A percentile compares a stretch with the other conserved stretches of the same genome.
These are phyloP conservation scores for Basidiobolus meristosporus DNA, from an alignment of 371 early-diverging fungal species.

Conservation along the genomic window DNA sequence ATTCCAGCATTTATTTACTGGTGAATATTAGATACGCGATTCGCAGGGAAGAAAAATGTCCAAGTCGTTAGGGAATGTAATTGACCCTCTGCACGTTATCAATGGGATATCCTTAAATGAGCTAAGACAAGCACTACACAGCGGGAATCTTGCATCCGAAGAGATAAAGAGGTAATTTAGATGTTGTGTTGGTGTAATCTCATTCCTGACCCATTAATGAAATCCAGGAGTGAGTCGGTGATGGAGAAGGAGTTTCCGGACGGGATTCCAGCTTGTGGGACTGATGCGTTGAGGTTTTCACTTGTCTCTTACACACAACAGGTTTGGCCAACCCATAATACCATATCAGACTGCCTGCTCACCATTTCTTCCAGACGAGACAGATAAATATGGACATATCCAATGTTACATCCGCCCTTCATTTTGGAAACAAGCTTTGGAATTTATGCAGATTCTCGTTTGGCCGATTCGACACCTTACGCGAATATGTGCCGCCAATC, in stretches of 20 bases:
- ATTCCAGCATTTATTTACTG: not conserved
- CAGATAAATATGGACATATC: slow-evolving; percentile 94
- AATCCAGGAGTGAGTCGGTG: slow-evolving; percentile 26
- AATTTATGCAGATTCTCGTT: slow-evolving; percentile 72
- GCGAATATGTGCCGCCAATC: slow-evolving; percentile 1
- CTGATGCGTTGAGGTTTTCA: slow-evolving; percentile 89
- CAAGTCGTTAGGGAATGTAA: slow-evolving; percentile 93
- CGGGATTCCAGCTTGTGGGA: slow-evolving; percentile 93
- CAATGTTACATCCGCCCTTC: slow-evolving; percentile 79
- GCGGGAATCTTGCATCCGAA: slow-evolving; percentile 57
- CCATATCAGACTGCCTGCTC: not conserved
- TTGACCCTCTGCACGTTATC: slow-evolving; percentile 94
- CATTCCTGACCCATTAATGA: no score
- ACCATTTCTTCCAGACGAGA: slow-evolving; percentile 21
- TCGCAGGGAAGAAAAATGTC: slow-evolving; percentile 97
- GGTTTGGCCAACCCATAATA: slow-evolving; percentile 4
- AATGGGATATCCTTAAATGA: slow-evolving; percentile 54
- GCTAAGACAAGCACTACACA: slow-evolving; percentile 41
- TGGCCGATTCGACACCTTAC: slow-evolving; percentile 16
- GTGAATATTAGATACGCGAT: slow-evolving; percentile 53
- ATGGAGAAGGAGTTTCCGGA: slow-evolving; percentile 77
- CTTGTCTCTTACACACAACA: slow-evolving; percentile 77
- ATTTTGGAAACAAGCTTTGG: slow-evolving; percentile 98
- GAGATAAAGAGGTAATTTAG: slow-evolving; percentile 48
- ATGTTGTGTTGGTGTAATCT: no score